A percentile compares a stretch with the other conserved stretches of the same genome.
Conservation (phyloP, 805 yeast species). For the Candida glaebosa region DNA sequence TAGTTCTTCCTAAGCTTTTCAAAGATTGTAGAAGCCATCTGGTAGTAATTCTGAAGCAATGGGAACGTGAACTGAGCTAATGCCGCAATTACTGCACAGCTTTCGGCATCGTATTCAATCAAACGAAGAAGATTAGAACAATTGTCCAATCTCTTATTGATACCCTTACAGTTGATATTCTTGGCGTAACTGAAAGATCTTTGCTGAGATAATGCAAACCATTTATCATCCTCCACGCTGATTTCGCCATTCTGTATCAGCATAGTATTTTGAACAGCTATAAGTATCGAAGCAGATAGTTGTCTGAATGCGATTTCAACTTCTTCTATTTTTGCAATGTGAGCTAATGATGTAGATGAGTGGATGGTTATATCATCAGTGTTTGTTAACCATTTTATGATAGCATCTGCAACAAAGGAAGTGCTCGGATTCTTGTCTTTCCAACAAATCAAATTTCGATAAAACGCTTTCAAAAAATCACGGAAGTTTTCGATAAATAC, state of each 20-base stretch:
- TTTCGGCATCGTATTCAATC: slow-evolving; percentile 33
- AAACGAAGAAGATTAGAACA: slow-evolving; percentile 32
- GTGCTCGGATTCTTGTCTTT: slow-evolving; percentile 22
- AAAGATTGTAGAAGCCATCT: slow-evolving; percentile 43
- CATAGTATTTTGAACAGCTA: slow-evolving; percentile 62
- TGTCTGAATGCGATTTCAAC: slow-evolving; percentile 49
- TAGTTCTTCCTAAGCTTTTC: slow-evolving; percentile 48
- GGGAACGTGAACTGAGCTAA: slow-evolving; percentile 59
- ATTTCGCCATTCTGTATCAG: slow-evolving; percentile 33
- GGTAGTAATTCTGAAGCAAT: slow-evolving; percentile 55
- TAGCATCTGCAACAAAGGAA: slow-evolving; percentile 47
- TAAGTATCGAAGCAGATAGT: slow-evolving; percentile 55
- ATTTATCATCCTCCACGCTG: slow-evolving; percentile 52
- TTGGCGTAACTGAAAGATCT: slow-evolving; percentile 41
- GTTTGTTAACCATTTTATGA: slow-evolving; percentile 44
- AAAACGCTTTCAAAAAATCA: slow-evolving; percentile 20
- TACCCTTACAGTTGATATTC: slow-evolving; percentile 35
- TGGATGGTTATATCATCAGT: slow-evolving; percentile 17
- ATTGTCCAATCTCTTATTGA: slow-evolving; percentile 31
- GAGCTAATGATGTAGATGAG: slow-evolving; percentile 21
- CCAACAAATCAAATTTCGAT: slow-evolving; percentile 30
- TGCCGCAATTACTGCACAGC: slow-evolving; percentile 43
- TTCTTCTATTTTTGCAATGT: slow-evolving; percentile 22
- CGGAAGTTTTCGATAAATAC: slow-evolving; percentile 18
- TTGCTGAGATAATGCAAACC: slow-evolving; percentile 56